Base-by-base conservation (phyloP, 225 moss, liverwort and hornwort genomes). In the Takakia lepidozioides region DNA sequence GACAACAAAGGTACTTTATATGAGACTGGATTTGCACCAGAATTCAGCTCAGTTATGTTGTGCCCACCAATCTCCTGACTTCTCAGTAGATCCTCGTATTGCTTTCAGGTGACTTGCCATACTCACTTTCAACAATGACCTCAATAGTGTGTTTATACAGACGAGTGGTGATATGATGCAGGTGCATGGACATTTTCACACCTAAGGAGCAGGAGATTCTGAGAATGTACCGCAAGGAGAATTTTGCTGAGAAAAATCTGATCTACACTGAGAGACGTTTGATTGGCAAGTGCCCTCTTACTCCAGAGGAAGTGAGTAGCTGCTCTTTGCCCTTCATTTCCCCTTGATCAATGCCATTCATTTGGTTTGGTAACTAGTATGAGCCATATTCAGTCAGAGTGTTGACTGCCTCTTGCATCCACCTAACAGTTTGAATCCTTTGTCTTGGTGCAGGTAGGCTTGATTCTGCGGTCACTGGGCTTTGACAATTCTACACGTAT, bases 401-500 rank as follows among this genome's bases (percentile, higher is more conserved):
- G 13, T 13, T 17, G 13, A 7, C 16, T 13, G 5, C 10, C 26
- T 19, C 6, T 4, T 54, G 10, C 8, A 15, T 38, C 5, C 0
- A 22, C 15, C 11, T 11, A 10, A 20, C 13, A 20, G 27, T 15
- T 8, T 25, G n/a, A 15, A 8, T 49, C 36, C 36, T 36, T 2
- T 16, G 24, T 48, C n/a, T 38, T 53, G 43, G 8, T 26, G 43
- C 83, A 98, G 95, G 83, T 85, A 54, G 91, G 91, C 35, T 65
- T 87, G 43, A 76, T 87, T 57, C 64, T 91, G 69, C 66, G 71
- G 45, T 73, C 98, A 45, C 65, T 98, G 38, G 98, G 98, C 49
- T 98, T 87, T 59, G 69, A 76, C 29, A 87, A 70, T 55, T 71
- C 83, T 24, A 87, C 91, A 30, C 84, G 70, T 47, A 78, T 98